These are phyloP conservation scores for Phaeolepiota aurea DNA, from an alignment of 768 basidiomycete genomes.

Conservation along the genomic window DNA sequence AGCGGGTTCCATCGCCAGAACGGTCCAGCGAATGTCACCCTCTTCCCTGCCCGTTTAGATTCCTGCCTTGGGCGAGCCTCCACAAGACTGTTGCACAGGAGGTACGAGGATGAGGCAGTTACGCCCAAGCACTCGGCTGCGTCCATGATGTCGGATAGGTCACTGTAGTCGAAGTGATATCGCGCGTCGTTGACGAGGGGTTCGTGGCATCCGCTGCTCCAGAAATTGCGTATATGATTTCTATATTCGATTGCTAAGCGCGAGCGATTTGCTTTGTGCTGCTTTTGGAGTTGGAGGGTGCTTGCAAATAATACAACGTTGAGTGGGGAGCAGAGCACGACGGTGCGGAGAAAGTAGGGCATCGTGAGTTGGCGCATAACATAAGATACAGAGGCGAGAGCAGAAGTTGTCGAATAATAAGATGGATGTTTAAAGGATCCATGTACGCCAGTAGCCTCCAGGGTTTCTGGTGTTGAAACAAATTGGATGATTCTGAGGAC, in stretches of 20 bases:
- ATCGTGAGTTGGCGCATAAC: slow-evolving; percentile 23
- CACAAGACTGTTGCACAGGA: slow-evolving; percentile 28
- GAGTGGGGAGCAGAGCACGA: slow-evolving; percentile 19
- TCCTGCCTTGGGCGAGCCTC: no score
- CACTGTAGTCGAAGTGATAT: slow-evolving; percentile 9
- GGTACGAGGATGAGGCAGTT: slow-evolving; percentile 18
- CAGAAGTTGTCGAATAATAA: slow-evolving; percentile 16
- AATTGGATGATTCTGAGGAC: slow-evolving; percentile 22
- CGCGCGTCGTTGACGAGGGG: slow-evolving; percentile 12
- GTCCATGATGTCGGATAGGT: slow-evolving; percentile 18
- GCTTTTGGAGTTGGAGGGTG: slow-evolving; percentile 19
- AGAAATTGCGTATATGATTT: slow-evolving; percentile 21
- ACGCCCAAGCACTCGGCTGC: slow-evolving; percentile 24
- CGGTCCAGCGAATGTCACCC: slow-evolving; percentile 22
- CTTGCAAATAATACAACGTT: slow-evolving; percentile 23
- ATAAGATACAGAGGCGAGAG: slow-evolving; percentile 25
- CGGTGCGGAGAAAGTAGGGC: slow-evolving; percentile 29
- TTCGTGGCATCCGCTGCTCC: slow-evolving; percentile 21
- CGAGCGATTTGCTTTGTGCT: slow-evolving; percentile 6
- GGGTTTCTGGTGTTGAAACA: slow-evolving; percentile 17
- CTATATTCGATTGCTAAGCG: slow-evolving; percentile 23
- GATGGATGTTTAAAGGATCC: slow-evolving; percentile 2
- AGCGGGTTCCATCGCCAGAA: slow-evolving; percentile 23
- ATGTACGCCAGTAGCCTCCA: background rate
- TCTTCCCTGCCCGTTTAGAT: slow-evolving; percentile 19